phyloP scores from a whole-genome alignment of 75 land plant genomes.

The Isoetes taiwanensis region DNA sequence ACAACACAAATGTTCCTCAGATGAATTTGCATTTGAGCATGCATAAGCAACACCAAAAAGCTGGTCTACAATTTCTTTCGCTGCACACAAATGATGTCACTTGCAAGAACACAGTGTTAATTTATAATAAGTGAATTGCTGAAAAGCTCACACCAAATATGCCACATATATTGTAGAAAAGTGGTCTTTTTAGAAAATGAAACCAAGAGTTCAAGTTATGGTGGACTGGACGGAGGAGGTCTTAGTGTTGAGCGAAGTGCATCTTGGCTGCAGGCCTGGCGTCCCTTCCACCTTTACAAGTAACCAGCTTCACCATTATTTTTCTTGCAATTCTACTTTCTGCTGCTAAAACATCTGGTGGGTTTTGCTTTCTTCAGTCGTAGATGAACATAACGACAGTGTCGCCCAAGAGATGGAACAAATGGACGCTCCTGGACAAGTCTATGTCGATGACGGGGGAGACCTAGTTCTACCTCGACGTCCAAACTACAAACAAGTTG shows the following conservation, averaged over 20 bases:
- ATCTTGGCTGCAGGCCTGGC: slow-evolving; percentile 55
- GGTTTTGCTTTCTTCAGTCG: slow-evolving; percentile 7
- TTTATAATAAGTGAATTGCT: too few relatives aligned
- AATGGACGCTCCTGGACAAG: background rate
- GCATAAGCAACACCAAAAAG: too few relatives aligned
- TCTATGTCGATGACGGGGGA: slow-evolving; percentile 46
- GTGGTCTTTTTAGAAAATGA: too few relatives aligned
- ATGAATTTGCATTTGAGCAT: too few relatives aligned
- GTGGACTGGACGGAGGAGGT: background rate
- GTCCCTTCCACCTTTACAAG: slow-evolving; percentile 20
- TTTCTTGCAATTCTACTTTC: too few relatives aligned
- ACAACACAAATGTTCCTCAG: too few relatives aligned
- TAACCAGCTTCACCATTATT: slow-evolving; percentile 47
- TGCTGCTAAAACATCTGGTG: slow-evolving; percentile 8
- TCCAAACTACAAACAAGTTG: slow-evolving; percentile 20
- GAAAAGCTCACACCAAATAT: too few relatives aligned
- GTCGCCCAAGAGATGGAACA: background rate
- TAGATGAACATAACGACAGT: background rate
- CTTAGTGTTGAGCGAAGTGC: slow-evolving; percentile 76
- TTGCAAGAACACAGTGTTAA: too few relatives aligned
- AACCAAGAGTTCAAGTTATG: background rate
- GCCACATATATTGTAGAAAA: too few relatives aligned
- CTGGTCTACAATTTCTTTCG: too few relatives aligned
- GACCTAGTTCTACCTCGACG: slow-evolving; percentile 58
- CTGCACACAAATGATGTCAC: too few relatives aligned